These are phyloP conservation scores for Telfairia occidentalis DNA, from an alignment of 331 rosid species.

Conservation along the genomic window DNA sequence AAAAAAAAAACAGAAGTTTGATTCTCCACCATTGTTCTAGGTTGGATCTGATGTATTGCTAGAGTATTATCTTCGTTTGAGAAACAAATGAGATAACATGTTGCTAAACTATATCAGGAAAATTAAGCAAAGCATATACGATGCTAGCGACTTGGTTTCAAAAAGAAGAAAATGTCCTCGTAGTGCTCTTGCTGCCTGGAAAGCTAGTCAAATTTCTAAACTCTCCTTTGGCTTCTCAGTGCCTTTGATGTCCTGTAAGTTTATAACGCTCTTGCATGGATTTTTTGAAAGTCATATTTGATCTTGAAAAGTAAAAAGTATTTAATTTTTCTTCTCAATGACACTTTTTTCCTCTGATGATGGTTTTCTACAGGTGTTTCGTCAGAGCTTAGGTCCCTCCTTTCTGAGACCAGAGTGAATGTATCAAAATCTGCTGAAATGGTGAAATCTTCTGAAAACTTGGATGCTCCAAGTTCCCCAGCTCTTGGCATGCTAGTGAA, in stretches of 20 bases:
- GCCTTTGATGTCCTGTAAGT: conserved; percentile 58
- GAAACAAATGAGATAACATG: neutral
- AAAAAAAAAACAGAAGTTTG: neutral
- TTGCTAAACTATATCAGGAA: conserved; percentile 36
- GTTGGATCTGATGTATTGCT: neutral
- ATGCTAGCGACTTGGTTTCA: conserved; percentile 47
- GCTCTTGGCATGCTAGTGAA: conserved; percentile 13
- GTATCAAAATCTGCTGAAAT: conserved; percentile 17
- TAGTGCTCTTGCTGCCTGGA: conserved; percentile 26
- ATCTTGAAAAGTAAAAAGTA: neutral
- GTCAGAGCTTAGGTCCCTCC: conserved; percentile 28
- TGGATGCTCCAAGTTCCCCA: conserved; percentile 21
- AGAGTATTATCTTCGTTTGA: neutral
- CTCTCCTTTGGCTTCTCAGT: conserved; percentile 37
- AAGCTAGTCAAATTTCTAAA: conserved; percentile 20
- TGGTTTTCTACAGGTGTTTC: conserved; percentile 39
- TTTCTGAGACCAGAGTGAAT: conserved; percentile 29
- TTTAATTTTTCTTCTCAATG: neutral
- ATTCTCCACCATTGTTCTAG: neutral
- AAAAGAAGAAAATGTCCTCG: conserved; percentile 31
- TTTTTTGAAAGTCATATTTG: neutral
- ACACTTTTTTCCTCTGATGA: conserved; percentile 14
- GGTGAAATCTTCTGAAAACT: conserved; percentile 19
- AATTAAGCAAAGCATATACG: conserved; percentile 30
- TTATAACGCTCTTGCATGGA: conserved; percentile 11